phyloP scores from a whole-genome alignment of 495 filamentous ascomycete genomes.

The Tetracladium marchalianum region DNA sequence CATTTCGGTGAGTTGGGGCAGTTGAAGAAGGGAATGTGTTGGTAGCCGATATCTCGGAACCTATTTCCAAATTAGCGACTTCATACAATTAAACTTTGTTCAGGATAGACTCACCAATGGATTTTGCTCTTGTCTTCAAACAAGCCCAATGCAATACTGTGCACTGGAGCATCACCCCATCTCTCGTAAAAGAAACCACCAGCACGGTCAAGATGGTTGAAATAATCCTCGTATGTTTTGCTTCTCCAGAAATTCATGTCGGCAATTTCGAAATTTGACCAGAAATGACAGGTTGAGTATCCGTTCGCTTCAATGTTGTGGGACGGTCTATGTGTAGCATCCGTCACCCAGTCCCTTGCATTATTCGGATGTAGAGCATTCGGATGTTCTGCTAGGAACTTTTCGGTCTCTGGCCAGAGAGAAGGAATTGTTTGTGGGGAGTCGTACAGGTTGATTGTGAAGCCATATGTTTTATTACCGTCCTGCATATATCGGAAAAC shows the following conservation, averaged over 20 bases:
- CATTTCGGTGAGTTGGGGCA: slow-evolving; percentile 97
- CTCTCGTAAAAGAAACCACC: slow-evolving; percentile 99
- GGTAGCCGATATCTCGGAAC: slow-evolving; percentile 99
- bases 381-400: slow-evolving; percentile 79
- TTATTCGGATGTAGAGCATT: slow-evolving; percentile 75
- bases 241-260: slow-evolving; percentile 94
- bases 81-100: background rate
- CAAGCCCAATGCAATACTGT: slow-evolving; percentile 86
- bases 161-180: slow-evolving; percentile 98
- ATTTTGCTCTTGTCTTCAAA: slow-evolving; percentile 87
- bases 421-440: slow-evolving; percentile 71
- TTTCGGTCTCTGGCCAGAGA: slow-evolving; percentile 90
- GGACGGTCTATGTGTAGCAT: slow-evolving; percentile 64
- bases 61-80: slow-evolving; percentile 30
- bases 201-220: slow-evolving; percentile 86
- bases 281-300: slow-evolving; percentile 99
- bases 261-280: slow-evolving; percentile 98
- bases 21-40: slow-evolving; percentile 97
- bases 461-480: slow-evolving; percentile 96
- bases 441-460: slow-evolving; percentile 97
- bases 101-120: slow-evolving; percentile 65
- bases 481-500: slow-evolving; percentile 98
- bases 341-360: slow-evolving; percentile 79
- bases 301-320: slow-evolving; percentile 74
- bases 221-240: slow-evolving; percentile 87